Evolutionary conservation across 108 stramenopile genomes (phyloP).

Genomic region (Nitzschia putrida): DNA sequence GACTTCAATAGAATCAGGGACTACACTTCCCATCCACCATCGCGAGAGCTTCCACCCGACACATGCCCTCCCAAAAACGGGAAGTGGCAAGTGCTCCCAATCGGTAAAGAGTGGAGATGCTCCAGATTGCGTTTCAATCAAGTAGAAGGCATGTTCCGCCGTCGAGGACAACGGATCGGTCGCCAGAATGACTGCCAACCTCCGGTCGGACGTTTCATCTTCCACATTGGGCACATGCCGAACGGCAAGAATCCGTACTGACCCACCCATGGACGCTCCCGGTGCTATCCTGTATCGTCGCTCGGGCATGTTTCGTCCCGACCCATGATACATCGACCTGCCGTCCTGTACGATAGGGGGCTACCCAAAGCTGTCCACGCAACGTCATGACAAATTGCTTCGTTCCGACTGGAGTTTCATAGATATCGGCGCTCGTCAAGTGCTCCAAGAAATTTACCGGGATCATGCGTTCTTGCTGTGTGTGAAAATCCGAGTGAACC

Average conservation of each 20-base stretch:
- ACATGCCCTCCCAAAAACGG: conserved; percentile 69
- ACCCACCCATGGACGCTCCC: conserved; percentile 55
- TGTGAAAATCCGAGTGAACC: conserved; percentile 70
- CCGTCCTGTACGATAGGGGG: conserved; percentile 40
- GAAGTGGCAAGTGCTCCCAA: conserved; percentile 50
- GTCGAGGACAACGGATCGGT: conserved; percentile 69
- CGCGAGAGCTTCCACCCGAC: conserved; percentile 52
- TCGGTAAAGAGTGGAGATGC: conserved; percentile 42
- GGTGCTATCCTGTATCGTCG: conserved; percentile 69
- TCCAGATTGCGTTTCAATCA: conserved; percentile 55
- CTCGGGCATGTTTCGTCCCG: conserved; percentile 58
- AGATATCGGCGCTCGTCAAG: conserved; percentile 46
- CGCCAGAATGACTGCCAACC: conserved; percentile 62
- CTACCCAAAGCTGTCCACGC: conserved; percentile 66
- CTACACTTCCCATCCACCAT: conserved; percentile 70
- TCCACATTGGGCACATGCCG: conserved; percentile 46
- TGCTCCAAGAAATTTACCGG: conserved; percentile 35
- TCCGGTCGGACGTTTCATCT: conserved; percentile 34
- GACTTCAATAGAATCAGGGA: conserved; percentile 41
- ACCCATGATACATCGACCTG: conserved; percentile 35
- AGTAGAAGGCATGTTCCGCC: conserved; percentile 73
- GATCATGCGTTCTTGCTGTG: conserved; percentile 60
- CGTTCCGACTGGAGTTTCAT: conserved; percentile 47
- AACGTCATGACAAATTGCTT: conserved; percentile 48
- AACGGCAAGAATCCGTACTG: conserved; percentile 52